Evolutionary conservation across 2,329 filamentous ascomycete species (phyloP), one percentile per base, ranked within the genome.

Genomic region (Penicillium digitatum): DNA sequence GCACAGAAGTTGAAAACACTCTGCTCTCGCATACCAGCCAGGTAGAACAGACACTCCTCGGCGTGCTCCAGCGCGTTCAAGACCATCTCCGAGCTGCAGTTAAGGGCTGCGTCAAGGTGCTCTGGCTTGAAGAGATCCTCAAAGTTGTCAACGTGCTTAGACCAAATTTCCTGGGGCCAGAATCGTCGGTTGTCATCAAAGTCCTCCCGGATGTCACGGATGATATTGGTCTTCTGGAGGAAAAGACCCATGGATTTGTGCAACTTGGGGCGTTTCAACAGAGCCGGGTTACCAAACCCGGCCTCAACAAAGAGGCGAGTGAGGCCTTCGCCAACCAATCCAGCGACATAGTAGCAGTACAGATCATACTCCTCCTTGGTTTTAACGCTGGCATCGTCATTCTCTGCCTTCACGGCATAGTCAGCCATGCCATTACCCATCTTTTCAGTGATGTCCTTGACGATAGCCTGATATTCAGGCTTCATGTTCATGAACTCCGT

Each of bases 351-450:
- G 74, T 95, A 91, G 77, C 94, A 99, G 80, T 99, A 99, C 52
- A 92, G 79, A 77, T 99, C 92, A 74, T 97, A 99, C 65, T 97
- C 92, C 49, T 87, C 82, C 64, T 95, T 77, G 0, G 89, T 93
- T 69, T 90, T 82, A 56, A 97, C 87, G 45, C 90, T 90, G 56
- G 90, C 85, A 62, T 83, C 78, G 66, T 91, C 90, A 74, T 88
- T 82, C 66, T 94, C 89, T 14, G 89, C 87, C 66, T 95, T 94
- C 63, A 88, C 81, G 38, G 84, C 89, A 72, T 95, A 99, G 76
- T 99, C 93, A 27, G 94, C 94, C 94, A 99, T 99, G 64, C 94
- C 94, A 69, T 97, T 92, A 61, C 92, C 93, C 94, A 99, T 99
- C 77, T 90, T 89, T 69, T 86, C 79, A 31, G 91, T 90, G 69